These are phyloP conservation scores for Cryptococcus wingfieldii DNA, from an alignment of 1,284 basidiomycete species.

Conservation along the genomic window DNA sequence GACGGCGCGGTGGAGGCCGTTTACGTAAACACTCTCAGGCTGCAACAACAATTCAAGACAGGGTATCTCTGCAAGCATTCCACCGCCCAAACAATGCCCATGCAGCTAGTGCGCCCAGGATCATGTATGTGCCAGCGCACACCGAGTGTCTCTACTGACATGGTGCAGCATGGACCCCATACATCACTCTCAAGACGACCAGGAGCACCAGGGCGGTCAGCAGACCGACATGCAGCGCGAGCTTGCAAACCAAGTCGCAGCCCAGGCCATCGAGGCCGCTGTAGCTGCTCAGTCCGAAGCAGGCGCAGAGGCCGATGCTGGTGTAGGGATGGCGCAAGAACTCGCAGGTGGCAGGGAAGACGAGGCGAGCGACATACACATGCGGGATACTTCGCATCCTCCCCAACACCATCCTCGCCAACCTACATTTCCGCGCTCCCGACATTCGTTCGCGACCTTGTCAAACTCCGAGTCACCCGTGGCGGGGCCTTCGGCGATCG, in stretches of 20 bases:
- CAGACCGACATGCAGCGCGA: conserved; percentile 33
- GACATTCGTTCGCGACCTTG: neutral
- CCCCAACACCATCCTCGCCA: conserved; percentile 14
- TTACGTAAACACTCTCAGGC: no score
- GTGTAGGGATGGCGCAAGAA: neutral
- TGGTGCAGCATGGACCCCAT: no score
- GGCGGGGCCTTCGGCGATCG: neutral
- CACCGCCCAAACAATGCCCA: no score
- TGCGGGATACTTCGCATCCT: conserved; percentile 5
- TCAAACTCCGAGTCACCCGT: conserved; percentile 1
- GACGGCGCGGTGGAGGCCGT: no score
- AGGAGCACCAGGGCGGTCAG: conserved; percentile 6
- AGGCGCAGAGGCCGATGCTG: conserved; percentile 3
- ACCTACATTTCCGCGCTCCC: conserved; percentile 18
- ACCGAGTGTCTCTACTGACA: no score
- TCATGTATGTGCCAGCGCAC: no score
- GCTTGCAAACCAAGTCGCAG: conserved; percentile 36
- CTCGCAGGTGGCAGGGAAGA: neutral
- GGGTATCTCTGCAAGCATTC: no score
- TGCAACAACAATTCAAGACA: no score
- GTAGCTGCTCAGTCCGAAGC: conserved; percentile 18
- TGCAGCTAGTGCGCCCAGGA: no score
- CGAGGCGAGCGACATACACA: neutral
- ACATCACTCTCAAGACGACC: neutral
- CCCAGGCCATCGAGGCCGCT: conserved; percentile 31